Percentiles rank a stretch among this genome's conserved stretches.
phyloP scores from a whole-genome alignment of 192 early-diverging fungal species.

The Pilaira anomala region DNA sequence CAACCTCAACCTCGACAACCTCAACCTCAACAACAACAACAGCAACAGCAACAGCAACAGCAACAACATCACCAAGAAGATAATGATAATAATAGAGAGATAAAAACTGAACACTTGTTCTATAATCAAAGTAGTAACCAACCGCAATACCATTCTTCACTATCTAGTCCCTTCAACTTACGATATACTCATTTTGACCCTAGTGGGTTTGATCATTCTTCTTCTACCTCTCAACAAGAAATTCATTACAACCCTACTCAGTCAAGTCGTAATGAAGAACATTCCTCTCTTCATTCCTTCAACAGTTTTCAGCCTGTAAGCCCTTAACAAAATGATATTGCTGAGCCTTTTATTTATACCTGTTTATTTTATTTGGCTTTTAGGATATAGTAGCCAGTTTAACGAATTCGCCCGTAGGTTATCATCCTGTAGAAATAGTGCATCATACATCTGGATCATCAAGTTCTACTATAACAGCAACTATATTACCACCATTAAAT shows the following conservation, averaged over 20 bases:
- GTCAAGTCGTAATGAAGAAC: constrained; percentile 1
- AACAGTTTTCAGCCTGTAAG: constrained; percentile 5
- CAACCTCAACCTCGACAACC: no score
- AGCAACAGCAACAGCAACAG: no score
- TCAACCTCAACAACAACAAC: no score
- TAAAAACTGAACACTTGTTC: not conserved
- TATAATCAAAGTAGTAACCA: not conserved
- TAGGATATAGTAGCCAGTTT: constrained; percentile 9
- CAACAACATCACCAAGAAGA: no score
- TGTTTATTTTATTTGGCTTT: not conserved
- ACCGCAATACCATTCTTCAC: not conserved
- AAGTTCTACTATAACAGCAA: constrained; percentile 14
- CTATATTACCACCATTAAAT: constrained; percentile 21
- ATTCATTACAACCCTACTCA: not conserved
- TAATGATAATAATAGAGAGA: no score
- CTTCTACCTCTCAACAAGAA: not conserved
- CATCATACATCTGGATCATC: constrained; percentile 12
- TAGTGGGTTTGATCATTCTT: not conserved
- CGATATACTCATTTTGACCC: constrained; percentile 1
- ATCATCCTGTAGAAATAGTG: constrained; percentile 28
- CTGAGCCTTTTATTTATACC: not conserved
- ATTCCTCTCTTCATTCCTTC: not conserved
- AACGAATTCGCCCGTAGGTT: constrained; percentile 5
- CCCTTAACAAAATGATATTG: no score
- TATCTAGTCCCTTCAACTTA: not conserved